Evolutionary conservation across 352 stramenopile species (phyloP).

Genomic region (Phytophthora pinifolia): DNA sequence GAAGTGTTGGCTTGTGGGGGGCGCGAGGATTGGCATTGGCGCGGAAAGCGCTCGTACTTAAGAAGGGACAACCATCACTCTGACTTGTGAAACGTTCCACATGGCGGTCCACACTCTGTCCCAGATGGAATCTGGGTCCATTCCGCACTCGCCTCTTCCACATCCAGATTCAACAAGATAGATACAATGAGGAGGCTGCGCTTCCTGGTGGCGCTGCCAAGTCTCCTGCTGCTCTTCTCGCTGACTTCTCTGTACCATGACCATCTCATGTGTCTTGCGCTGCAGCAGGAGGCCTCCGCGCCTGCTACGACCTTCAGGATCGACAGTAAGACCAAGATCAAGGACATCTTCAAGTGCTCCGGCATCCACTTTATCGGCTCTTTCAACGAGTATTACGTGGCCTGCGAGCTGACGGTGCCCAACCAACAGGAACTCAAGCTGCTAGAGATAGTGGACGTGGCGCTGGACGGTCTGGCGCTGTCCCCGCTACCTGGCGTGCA

Average conservation of each 20-base stretch:
- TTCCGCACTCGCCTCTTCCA: conserved; percentile 3
- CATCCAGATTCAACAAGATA: conserved; percentile 8
- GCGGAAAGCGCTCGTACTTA: conserved; percentile 34
- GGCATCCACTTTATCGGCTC: conserved; percentile 60
- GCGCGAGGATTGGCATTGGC: conserved; percentile 29
- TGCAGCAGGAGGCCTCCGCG: background rate
- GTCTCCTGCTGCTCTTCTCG: conserved; percentile 3
- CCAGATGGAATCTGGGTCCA: background rate
- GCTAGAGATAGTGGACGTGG: conserved; percentile 47
- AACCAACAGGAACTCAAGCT: conserved; percentile 28
- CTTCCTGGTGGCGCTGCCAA: conserved; percentile 1
- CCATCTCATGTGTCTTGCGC: conserved; percentile 4
- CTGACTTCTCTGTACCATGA: background rate
- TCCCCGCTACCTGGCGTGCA: conserved; percentile 43
- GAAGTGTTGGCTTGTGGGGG: conserved; percentile 24
- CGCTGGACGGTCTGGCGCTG: conserved; percentile 43
- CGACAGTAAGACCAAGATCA: conserved; percentile 47
- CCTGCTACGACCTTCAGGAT: conserved; percentile 46
- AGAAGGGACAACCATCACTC: conserved; percentile 24
- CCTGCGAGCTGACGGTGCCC: conserved; percentile 53
- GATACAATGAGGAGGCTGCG: conserved; percentile 22
- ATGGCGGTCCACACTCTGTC: conserved; percentile 6
- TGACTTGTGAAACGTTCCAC: conserved; percentile 5
- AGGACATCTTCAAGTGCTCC: conserved; percentile 73
- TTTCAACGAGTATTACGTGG: conserved; percentile 86